Base-by-base conservation (phyloP, 192 early-diverging fungal species). In the Coemansia sp. region DNA sequence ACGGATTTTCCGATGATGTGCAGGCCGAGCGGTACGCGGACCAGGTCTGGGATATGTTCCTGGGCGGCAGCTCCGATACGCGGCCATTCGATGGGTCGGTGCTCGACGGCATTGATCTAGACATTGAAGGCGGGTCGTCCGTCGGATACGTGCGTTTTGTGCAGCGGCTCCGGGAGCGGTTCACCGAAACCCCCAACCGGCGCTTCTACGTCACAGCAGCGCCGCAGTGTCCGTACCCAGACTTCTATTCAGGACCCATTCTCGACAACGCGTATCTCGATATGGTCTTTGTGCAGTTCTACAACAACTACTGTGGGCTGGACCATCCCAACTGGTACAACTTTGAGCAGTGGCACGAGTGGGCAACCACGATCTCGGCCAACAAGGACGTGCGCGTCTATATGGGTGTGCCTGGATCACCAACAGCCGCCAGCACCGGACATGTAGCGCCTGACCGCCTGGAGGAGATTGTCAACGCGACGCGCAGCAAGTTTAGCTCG, bases 211-310 rank as follows among this genome's bases (percentile, higher is more conserved):
- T 89, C 31, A 80, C 84, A 2, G 86, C 86, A 0, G 89, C 88
- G 2, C 89, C 89, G 6, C 89, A 91, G 49, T 91, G 89, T 43
- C 82, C 85, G 2, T 89, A 82, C 58, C 84, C 88, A 12, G 86
- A 91, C 68, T 83, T 79, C 1, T 87, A 88, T 61, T 54, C 88
- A 1, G 85, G 83, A 0, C 73, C 73, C 1, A 73, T 83, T 18
- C 63, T 89, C 4, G 74, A 88, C 46, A 67, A 81, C 24, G 82
- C 88, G 3, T 86, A 83, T 50, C 67, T 86, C 6, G 86, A 88
- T 53, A 81, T 88, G 85, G 75, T 91, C 0, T 88, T 84, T 81
- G 84, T 91, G 1, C 89, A 91, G 69, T 91, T 89, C 57, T 91
- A 91, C 78, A 91, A 91, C 77, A 91, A 91, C 73, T 89, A 85